Evolutionary conservation across 257 asterid species (phyloP), one percentile per base, ranked within the genome.

Genomic region (Solanum commersonii): DNA sequence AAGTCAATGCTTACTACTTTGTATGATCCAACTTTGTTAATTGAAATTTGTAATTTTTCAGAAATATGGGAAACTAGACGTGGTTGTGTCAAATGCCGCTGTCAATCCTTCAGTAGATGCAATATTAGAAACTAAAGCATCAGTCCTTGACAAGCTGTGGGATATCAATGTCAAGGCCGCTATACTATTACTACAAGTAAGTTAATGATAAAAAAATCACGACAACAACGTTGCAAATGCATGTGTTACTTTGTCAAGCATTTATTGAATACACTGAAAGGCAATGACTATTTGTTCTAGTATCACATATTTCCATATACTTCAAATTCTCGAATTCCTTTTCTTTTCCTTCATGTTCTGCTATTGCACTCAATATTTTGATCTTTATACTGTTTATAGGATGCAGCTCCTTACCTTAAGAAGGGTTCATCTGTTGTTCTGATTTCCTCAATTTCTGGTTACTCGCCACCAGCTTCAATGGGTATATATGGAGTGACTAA

Each of bases 401-500:
- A 93, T 87, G 98, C 94, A 86, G 95, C 93, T 82, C 96, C 95
- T 88, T 94, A 95, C 91, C 91, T 96, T 90, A 82, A 92, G 86
- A 93, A 93, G 81, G 98, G 98, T 88, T 96, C 98, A 52, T 93
- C 98, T 11, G 93, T 95, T 52, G 88, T 96, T 87, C 90, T 95
- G 11, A 90, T 96, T 56, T 94, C 98, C 86, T 96, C 99, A 8
- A 88, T 95, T 63, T 89, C 96, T 81, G 98, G 89, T 83, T 96
- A 84, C 91, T 91, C 92, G 13, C 98, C 99, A 5, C 90, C 88
- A 86, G 92, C 88, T 87, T 49, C 92, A 38, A 85, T 96, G 94
- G 94, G 97, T 68, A 96, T 96, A 98, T 96, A 96, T 81, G 98
- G 98, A 27, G 99, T 95, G 86, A 96, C 98, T 84, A 96, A 96